Evolutionary conservation across 1,139 yeast genomes (phyloP), one percentile per base, ranked within the genome.

Genomic region (Yarrowia galli): DNA sequence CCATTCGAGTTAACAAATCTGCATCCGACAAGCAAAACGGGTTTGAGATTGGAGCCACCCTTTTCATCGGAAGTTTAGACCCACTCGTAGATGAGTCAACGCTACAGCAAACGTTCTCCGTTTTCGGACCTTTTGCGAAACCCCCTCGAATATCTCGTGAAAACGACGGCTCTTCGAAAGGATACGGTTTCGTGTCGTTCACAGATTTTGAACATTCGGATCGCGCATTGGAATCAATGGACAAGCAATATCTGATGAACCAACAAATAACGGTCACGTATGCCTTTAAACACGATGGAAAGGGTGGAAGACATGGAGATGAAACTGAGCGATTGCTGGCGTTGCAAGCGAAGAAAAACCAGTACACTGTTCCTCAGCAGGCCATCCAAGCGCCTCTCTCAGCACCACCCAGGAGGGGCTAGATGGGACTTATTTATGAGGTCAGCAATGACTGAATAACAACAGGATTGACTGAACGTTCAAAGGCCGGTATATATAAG

Each of bases 241-340:
- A 91, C 73, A 89, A 89, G 6, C 87, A 86, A 68, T 82, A 85
- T 67, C 79, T 95, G 20, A 86, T 91, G 87, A 91, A 91, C 76
- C 83, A 83, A 67, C 84, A 84, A 49, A 80, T 91, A 2, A 76
- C 79, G 3, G 81, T 93, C 2, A 84, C 85, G 36, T 93, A 92
- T 75, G 97, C 97, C 0, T 87, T 82, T 74, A 91, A 91, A 76
- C 53, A 56, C 15, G 86, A 85, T 69, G 82, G 84, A 20, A 82
- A 82, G 67, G 85, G 83, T 68, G 82, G 81, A 65, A 83, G 85
- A 61, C 97, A 92, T 74, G 98, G 98, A n/a, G 96, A 89, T 73
- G 83, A 83, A 36, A 87, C 87, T 0, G 98, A 93, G 74, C 81
- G 98, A 72, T 71, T 84, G 65, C 80, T 93, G 69, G 95, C 96